phyloP scores from a whole-genome alignment of 2,329 filamentous ascomycete genomes.

The Botrytis sinoallii region DNA sequence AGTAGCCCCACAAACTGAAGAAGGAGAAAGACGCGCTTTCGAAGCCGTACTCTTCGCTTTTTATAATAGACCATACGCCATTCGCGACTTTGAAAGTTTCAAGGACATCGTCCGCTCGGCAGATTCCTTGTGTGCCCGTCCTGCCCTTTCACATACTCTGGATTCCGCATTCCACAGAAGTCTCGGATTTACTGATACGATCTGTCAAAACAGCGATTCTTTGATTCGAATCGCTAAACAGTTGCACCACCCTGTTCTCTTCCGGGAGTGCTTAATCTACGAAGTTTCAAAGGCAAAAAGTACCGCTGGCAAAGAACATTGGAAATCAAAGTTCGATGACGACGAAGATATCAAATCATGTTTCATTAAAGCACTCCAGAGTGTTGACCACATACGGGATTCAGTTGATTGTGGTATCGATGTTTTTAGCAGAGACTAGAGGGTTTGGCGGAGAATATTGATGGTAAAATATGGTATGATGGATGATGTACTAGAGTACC shows the following conservation, averaged over 20 bases:
- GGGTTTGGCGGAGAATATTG: neutral
- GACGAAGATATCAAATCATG: neutral
- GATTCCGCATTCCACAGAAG: neutral
- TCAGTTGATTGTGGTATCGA: neutral
- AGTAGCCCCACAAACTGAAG: neutral
- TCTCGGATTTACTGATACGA: neutral
- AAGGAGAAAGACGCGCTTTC: slow-evolving; percentile 7
- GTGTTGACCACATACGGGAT: neutral
- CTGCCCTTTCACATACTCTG: slow-evolving; percentile 1
- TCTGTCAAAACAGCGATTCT: neutral
- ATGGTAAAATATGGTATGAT: neutral
- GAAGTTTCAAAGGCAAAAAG: neutral
- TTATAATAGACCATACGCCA: slow-evolving; percentile 20
- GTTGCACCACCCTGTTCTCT: slow-evolving; percentile 11
- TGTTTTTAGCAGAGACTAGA: neutral
- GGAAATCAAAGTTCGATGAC: neutral
- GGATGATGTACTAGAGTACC: neutral
- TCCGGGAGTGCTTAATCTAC: slow-evolving; percentile 15
- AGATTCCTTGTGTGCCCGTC: slow-evolving; percentile 22
- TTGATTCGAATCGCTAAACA: slow-evolving; percentile 1
- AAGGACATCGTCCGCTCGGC: slow-evolving; percentile 17
- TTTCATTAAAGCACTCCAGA: neutral
- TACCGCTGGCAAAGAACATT: neutral
- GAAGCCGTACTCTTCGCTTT: slow-evolving; percentile 22
- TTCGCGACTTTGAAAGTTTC: slow-evolving; percentile 7